Conservation (phyloP, 176 grass and related monocot species). For the Pontederia crassipes region DNA sequence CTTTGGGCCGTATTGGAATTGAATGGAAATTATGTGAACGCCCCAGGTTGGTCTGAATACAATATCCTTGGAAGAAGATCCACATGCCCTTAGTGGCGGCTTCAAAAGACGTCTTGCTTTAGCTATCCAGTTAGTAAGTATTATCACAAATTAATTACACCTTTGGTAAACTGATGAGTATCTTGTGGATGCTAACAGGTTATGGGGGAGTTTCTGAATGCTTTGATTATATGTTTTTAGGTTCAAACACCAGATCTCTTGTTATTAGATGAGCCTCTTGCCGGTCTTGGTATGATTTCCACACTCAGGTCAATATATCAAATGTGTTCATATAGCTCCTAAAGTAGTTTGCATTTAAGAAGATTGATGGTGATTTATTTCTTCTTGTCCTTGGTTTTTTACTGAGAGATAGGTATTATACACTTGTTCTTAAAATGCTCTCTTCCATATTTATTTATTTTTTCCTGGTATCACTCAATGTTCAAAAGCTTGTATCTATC, state of each 20-base stretch:
- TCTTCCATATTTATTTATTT: background rate
- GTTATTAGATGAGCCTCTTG: slow-evolving; percentile 81
- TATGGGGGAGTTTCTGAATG: background rate
- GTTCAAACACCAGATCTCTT: slow-evolving; percentile 80
- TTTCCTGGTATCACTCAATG: background rate
- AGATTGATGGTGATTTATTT: too few relatives aligned
- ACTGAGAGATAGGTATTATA: too few relatives aligned
- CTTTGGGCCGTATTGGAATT: too few relatives aligned
- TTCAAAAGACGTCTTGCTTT: slow-evolving; percentile 77
- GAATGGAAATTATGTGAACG: background rate
- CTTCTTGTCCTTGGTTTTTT: too few relatives aligned
- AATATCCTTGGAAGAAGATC: slow-evolving; percentile 72
- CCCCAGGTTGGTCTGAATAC: slow-evolving; percentile 62
- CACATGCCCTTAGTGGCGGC: slow-evolving; percentile 71
- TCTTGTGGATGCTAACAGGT: background rate
- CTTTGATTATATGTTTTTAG: slow-evolving; percentile 33
- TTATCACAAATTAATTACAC: background rate
- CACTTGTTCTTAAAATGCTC: background rate
- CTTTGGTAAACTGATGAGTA: background rate
- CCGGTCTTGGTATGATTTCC: slow-evolving; percentile 50
- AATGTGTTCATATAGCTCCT: background rate
- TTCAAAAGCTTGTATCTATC: background rate
- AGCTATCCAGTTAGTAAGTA: slow-evolving; percentile 76
- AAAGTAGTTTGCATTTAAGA: background rate
- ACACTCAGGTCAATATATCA: background rate